phyloP scores from a whole-genome alignment of 2,329 filamentous ascomycete genomes.

The Botrytis porri region DNA sequence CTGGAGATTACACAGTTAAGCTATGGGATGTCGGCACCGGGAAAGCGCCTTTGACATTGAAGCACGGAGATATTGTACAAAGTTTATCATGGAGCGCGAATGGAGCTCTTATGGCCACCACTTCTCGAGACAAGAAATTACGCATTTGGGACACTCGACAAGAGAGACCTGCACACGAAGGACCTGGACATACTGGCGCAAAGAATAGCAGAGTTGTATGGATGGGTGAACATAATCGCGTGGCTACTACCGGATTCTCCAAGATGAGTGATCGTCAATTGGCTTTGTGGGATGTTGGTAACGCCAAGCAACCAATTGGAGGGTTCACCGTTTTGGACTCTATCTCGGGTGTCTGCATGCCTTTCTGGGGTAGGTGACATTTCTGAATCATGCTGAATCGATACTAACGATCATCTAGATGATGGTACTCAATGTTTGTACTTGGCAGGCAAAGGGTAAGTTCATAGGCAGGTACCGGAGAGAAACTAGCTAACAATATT shows the following conservation, averaged over 20 bases:
- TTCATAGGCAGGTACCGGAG: constrained; percentile 22
- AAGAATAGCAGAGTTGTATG: constrained; percentile 97
- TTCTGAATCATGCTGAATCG: constrained; percentile 26
- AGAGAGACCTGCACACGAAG: constrained; percentile 81
- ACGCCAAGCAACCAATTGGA: constrained; percentile 74
- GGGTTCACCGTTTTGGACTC: constrained; percentile 90
- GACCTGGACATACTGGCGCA: constrained; percentile 80
- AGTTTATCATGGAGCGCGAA: constrained; percentile 94
- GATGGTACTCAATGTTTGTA: constrained; percentile 94
- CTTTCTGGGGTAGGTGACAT: constrained; percentile 76
- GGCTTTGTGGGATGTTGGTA: constrained; percentile 90
- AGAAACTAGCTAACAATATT: constrained; percentile 21
- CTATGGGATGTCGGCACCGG: constrained; percentile 89
- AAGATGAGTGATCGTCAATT: constrained; percentile 97
- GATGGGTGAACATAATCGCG: constrained; percentile 94
- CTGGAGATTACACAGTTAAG: constrained; percentile 92
- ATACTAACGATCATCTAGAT: constrained; percentile 47
- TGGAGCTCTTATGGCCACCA: constrained; percentile 83
- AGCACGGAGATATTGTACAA: constrained; percentile 89
- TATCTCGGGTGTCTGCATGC: constrained; percentile 97
- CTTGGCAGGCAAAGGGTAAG: constrained; percentile 93
- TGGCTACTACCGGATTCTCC: constrained; percentile 96
- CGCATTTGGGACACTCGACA: constrained; percentile 97
- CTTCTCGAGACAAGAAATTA: constrained; percentile 96
- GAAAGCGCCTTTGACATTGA: constrained; percentile 70